These are phyloP conservation scores for Eucalyptus regnans DNA, from an alignment of 345 rosid genomes.

Conservation along the genomic window DNA sequence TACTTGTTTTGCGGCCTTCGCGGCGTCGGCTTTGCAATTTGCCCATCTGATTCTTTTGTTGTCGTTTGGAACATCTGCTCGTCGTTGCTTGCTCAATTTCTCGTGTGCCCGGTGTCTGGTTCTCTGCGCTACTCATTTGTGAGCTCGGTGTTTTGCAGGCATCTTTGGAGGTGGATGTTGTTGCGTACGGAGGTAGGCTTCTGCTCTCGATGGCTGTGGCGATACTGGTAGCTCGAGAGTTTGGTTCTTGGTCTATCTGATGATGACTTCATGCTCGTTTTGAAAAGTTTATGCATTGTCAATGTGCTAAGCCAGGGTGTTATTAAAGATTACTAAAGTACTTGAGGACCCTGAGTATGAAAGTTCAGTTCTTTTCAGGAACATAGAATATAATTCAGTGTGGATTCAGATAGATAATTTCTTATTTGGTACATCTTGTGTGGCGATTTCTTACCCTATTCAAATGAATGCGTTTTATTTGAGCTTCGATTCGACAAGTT, in stretches of 20 bases:
- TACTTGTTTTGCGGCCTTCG: not conserved
- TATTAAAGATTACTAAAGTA: not conserved
- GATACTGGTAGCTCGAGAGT: not conserved
- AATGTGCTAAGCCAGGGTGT: not conserved
- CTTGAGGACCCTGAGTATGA: not conserved
- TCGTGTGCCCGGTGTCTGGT: not conserved
- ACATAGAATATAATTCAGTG: not conserved
- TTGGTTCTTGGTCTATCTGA: not conserved
- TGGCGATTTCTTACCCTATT: not conserved
- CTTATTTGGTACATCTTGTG: not conserved
- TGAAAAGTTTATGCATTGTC: not conserved
- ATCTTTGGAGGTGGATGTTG: conserved; percentile 68
- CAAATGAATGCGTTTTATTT: not conserved
- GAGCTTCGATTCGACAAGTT: not conserved
- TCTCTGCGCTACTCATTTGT: not conserved
- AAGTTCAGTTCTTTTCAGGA: not conserved
- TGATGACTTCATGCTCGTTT: not conserved
- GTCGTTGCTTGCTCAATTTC: not conserved
- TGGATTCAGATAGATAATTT: not conserved
- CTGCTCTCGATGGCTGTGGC: not conserved
- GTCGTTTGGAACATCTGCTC: not conserved
- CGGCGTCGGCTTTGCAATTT: not conserved
- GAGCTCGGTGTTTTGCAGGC: conserved; percentile 33
- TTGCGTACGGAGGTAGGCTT: conserved; percentile 83
- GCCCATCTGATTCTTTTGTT: not conserved